Base-by-base conservation (phyloP, 805 yeast species). In the Yamadazyma insecticola region DNA sequence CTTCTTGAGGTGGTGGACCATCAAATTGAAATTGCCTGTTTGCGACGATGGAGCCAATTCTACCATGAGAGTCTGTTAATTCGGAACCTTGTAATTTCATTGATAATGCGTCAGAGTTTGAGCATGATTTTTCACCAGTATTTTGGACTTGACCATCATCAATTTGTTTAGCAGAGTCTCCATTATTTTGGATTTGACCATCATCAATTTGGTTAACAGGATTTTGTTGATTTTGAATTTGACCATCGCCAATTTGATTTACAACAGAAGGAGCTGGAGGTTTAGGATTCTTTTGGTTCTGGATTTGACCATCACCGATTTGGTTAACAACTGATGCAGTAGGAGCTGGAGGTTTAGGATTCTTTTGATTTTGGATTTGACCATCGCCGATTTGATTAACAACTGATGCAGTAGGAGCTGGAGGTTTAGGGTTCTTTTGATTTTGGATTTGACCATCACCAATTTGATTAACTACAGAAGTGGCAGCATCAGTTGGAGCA, bases 1-100 rank as follows among this genome's bases (percentile, higher is more conserved):
- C 84, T 20, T 82, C 85, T 69, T 81, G 90, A 51, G 89, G 88
- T 63, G 84, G 81, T 36, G 85, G 85, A 53, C 85, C 85, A 53
- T 80, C 85, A 52, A 78, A 78, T 63, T 78, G 86, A 72, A 79
- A 77, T 67, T 81, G 90, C 67, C 82, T 71, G 58, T 65, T 65
- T 35, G 71, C 69, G 40, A 65, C 71, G 50, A 65, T 64, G 26
- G 67, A 60, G 32, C 71, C 71, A 39, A 64, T 45, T 55, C 71
- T 60, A 26, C 63, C 66, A 39, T 55, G 35, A n/a, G 54, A 37
- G 41, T 65, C 71, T 21, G 59, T 58, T 39, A 60, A 48, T 15
- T 48, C 32, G 30, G 51, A 44, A 16, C 33, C 45, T 12, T 37
- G 35, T 33, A 51, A 50, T 22, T 36, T 40, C 42, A 48, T 41